phyloP scores from a whole-genome alignment of 192 early-diverging fungal genomes.

The Coemansia sp. region DNA sequence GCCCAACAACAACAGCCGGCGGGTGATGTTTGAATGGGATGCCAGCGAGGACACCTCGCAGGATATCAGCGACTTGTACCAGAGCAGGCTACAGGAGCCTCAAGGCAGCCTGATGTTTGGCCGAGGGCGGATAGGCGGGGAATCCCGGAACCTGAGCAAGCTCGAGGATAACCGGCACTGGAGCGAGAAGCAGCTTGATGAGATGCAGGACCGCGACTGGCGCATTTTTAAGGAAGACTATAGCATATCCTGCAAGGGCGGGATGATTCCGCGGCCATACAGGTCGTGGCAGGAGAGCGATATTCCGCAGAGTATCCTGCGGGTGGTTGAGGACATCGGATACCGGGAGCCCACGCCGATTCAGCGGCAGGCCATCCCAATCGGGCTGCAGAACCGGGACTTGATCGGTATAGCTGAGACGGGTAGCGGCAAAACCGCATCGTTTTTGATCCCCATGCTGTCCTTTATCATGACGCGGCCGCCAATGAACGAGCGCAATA shows the following conservation, averaged over 20 bases:
- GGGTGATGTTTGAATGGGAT: slow-evolving; percentile 98
- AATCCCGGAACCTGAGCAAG: slow-evolving; percentile 7
- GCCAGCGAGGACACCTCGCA: slow-evolving; percentile 91
- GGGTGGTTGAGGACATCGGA: slow-evolving; percentile 77
- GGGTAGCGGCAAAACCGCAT: slow-evolving; percentile 93
- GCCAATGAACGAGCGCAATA: slow-evolving; percentile 71
- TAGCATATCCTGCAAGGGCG: slow-evolving; percentile 92
- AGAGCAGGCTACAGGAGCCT: slow-evolving; percentile 58
- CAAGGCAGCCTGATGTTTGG: slow-evolving; percentile 75
- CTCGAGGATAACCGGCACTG: slow-evolving; percentile 92
- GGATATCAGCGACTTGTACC: slow-evolving; percentile 90
- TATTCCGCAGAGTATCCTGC: slow-evolving; percentile 67
- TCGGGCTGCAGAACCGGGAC: slow-evolving; percentile 87
- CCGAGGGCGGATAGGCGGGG: slow-evolving; percentile 50
- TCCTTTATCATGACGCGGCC: slow-evolving; percentile 82
- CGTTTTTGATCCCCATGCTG: slow-evolving; percentile 95
- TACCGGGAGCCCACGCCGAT: slow-evolving; percentile 96
- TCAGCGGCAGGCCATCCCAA: slow-evolving; percentile 95
- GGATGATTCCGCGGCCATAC: slow-evolving; percentile 84
- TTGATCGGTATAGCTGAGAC: slow-evolving; percentile 88
- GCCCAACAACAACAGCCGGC: slow-evolving; percentile 75
- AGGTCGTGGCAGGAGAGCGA: slow-evolving; percentile 84
- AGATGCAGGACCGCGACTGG: slow-evolving; percentile 98
- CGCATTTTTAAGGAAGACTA: slow-evolving; percentile 99
- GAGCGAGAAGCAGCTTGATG: slow-evolving; percentile 81